phyloP scores from a whole-genome alignment of 176 grass and related monocot species.

The Melocanna baccifera region DNA sequence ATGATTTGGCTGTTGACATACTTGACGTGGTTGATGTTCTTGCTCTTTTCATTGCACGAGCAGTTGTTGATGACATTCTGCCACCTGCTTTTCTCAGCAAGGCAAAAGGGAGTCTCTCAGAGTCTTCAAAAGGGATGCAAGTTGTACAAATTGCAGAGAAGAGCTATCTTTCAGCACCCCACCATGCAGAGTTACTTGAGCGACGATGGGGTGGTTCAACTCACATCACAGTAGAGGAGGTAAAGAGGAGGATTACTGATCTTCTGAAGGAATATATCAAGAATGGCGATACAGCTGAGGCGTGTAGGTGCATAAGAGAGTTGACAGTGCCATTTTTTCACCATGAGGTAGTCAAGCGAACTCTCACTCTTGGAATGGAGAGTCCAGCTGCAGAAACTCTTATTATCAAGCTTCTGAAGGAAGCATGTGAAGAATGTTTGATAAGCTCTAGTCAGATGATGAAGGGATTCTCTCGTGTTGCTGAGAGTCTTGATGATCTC shows the following conservation, averaged over 20 bases:
- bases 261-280: constrained; percentile 89
- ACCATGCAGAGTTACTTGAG: constrained; percentile 89
- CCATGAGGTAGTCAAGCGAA: constrained; percentile 92
- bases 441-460: constrained; percentile 95
- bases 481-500: constrained; percentile 84
- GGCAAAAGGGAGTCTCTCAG: constrained; percentile 56
- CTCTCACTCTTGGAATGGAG: constrained; percentile 86
- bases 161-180: constrained; percentile 95
- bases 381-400: constrained; percentile 62
- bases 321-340: constrained; percentile 88
- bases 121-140: constrained; percentile 73
- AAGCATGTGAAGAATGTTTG: constrained; percentile 77
- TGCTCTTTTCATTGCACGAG: constrained; percentile 85
- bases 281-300: constrained; percentile 75
- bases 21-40: constrained; percentile 75
- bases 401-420: constrained; percentile 71
- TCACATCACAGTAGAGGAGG: constrained; percentile 71
- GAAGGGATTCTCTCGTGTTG: constrained; percentile 72
- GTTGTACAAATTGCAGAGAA: constrained; percentile 87
- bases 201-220: constrained; percentile 80
- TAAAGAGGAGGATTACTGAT: constrained; percentile 75
- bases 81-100: constrained; percentile 81
- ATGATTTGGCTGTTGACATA: constrained; percentile 89
- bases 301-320: constrained; percentile 95
- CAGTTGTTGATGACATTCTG: constrained; percentile 90